These are phyloP conservation scores for Stellera chamaejasme DNA, from an alignment of 345 rosid species.

Conservation along the genomic window DNA sequence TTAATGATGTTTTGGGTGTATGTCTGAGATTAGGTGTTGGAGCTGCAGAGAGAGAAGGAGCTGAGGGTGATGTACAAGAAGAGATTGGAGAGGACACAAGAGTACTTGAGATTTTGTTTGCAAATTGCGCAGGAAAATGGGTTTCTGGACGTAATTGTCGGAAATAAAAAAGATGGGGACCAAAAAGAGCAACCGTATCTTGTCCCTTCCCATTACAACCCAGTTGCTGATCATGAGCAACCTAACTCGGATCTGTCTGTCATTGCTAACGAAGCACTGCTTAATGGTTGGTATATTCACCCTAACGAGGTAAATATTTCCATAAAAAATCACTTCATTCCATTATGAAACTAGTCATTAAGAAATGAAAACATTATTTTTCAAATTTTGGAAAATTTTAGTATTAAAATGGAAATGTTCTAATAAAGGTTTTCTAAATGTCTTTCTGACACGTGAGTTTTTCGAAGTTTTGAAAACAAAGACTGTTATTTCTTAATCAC, in stretches of 20 bases:
- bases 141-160: conserved; percentile 32
- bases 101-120: conserved; percentile 45
- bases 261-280: conserved; percentile 29
- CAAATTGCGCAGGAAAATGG: conserved; percentile 52
- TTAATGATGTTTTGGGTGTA: too few relatives aligned
- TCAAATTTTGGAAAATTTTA: too few relatives aligned
- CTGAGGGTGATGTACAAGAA: conserved; percentile 26
- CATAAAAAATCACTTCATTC: too few relatives aligned
- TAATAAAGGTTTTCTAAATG: neutral
- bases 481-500: too few relatives aligned
- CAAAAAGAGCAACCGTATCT: conserved; percentile 11
- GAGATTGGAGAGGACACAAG: conserved; percentile 48
- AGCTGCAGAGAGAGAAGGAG: conserved; percentile 36
- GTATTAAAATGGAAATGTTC: neutral
- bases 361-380: too few relatives aligned
- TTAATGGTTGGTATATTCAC: conserved; percentile 43
- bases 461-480: too few relatives aligned
- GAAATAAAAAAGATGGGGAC: conserved; percentile 12
- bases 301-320: conserved; percentile 30
- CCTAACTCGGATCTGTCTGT: conserved; percentile 16
- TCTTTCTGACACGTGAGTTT: neutral
- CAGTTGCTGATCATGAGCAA: conserved; percentile 5
- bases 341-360: too few relatives aligned
- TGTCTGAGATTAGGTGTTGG: conserved; percentile 20
- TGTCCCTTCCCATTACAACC: conserved; percentile 8